Evolutionary conservation across 208 protist genomes (phyloP).

Genomic region (Strigomonas oncopelti): DNA sequence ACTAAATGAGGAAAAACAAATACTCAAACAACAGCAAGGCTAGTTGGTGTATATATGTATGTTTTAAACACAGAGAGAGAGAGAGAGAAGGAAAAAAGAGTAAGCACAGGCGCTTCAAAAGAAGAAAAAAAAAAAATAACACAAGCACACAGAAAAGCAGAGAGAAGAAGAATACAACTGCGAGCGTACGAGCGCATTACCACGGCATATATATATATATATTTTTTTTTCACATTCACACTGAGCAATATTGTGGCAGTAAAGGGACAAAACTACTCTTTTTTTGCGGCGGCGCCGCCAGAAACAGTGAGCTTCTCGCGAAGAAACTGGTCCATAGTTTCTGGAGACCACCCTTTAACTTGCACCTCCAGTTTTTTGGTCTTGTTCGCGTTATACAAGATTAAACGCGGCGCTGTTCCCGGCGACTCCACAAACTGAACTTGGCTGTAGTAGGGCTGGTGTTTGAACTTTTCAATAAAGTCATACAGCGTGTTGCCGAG

Average conservation of each 20-base stretch:
- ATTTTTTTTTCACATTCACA: not conserved
- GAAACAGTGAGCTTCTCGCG: slow-evolving; percentile 24
- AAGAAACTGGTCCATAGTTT: slow-evolving; percentile 31
- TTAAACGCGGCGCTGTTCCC: slow-evolving; percentile 13
- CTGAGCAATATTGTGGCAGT: no score
- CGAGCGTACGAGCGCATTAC: not conserved
- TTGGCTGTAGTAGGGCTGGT: not conserved
- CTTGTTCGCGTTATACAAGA: slow-evolving; percentile 16
- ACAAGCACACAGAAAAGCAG: not conserved
- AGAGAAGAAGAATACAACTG: not conserved
- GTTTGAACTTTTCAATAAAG: not conserved
- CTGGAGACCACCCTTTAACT: slow-evolving; percentile 29
- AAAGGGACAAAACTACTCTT: no score
- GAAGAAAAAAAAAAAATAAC: slow-evolving; percentile 9
- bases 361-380: slow-evolving; percentile 18
- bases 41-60: not conserved
- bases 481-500: slow-evolving; percentile 11
- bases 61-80: slow-evolving; percentile 12
- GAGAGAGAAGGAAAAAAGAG: slow-evolving; percentile 12
- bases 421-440: not conserved
- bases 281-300: no score
- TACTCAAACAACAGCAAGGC: not conserved
- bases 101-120: not conserved
- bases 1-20: slow-evolving; percentile 3
- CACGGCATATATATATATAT: not conserved